Base-by-base conservation (phyloP, 2,329 filamentous ascomycete genomes). In the Berkeleyomyces rouxiae region DNA sequence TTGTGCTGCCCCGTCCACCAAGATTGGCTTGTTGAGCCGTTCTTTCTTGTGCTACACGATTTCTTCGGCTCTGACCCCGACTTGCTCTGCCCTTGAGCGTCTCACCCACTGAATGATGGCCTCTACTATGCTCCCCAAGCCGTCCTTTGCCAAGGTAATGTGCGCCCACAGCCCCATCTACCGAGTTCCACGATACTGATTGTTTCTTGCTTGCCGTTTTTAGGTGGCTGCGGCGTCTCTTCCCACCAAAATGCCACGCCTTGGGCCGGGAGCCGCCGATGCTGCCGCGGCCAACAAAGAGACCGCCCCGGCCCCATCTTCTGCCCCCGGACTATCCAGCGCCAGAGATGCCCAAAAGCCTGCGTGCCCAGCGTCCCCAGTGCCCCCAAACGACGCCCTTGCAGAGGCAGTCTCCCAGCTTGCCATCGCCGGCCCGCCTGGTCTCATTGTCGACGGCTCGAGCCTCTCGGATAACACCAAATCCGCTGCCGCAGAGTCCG, bases 61-160 rank as follows among this genome's bases (percentile, higher is more conserved):
- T 49, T 7, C 7, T 11, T 10, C 16, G 23, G 23, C 47, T 51
- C 31, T 51, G 16, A 51, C 7, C 23, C 40, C 39, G 33, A 51
- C 43, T 43, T 55, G 49, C 40, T 66, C 62, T 64, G 31, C 36
- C 16, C 23, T n/a, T 23, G 51, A 42, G n/a, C 43, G 36, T 42
- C 23, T 55, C 36, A 44, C 6, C 6, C 31, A 10, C 9, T 61
- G 7, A 13, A 59, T 42, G 67, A 81, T 81, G 78, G 75, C 78
- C 67, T 72, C 76, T 67, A 69, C 76, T 66, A 78, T 79, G 67
- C 67, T 75, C 62, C 74, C 75, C 61, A 83, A 82, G 73, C 80
- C 85, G 68, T 88, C 86, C 51, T 90, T 90, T 77, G 87, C 87
- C 74, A 90, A 88, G 80, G 87, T 88, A 76, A 59, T 37, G 40